These are phyloP conservation scores for Balakata baccata DNA, from an alignment of 345 rosid genomes.

Conservation along the genomic window DNA sequence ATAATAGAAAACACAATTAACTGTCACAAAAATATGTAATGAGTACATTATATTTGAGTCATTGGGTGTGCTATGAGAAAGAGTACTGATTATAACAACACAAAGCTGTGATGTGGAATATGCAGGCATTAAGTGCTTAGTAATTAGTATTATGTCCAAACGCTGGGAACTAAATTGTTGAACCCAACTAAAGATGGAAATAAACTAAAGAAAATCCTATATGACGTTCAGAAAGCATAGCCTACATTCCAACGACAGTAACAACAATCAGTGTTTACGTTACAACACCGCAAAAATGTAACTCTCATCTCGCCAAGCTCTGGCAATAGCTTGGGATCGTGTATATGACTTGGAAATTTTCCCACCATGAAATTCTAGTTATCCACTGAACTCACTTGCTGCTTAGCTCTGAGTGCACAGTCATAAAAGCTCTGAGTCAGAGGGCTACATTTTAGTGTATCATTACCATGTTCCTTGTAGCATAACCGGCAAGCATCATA, in stretches of 20 bases:
- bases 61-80: background rate
- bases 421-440: constrained; percentile 58
- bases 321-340: constrained; percentile 15
- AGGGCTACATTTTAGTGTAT: constrained; percentile 61
- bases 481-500: constrained; percentile 69
- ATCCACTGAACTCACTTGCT: constrained; percentile 36
- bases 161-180: background rate
- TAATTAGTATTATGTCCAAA: background rate
- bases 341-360: background rate
- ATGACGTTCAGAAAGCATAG: constrained; percentile 7
- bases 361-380: constrained; percentile 2
- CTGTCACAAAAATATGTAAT: background rate
- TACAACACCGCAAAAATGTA: constrained; percentile 16
- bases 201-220: constrained; percentile 12
- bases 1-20: background rate
- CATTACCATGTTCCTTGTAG: constrained; percentile 62
- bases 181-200: background rate
- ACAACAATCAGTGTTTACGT: constrained; percentile 1
- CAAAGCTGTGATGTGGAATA: background rate
- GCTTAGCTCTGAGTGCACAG: constrained; percentile 70
- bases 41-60: background rate
- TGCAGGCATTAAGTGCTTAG: background rate
- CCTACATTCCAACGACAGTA: background rate
- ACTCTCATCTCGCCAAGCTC: constrained; percentile 3
- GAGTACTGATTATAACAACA: background rate